These are phyloP conservation scores for Gossypium schwendimanii DNA, from an alignment of 441 rosid genomes.

Conservation along the genomic window DNA sequence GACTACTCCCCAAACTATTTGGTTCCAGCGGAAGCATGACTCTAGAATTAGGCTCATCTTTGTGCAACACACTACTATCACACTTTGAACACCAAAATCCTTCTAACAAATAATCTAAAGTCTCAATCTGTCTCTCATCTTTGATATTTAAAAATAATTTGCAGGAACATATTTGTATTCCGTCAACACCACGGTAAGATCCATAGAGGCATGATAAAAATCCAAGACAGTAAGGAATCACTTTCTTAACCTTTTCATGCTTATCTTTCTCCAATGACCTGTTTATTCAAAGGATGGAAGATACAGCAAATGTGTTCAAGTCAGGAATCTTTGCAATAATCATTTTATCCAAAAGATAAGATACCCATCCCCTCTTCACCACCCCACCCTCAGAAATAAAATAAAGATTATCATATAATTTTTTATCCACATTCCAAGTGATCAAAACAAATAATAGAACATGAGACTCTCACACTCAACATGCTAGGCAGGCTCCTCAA, in stretches of 20 bases:
- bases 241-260: slow-evolving; percentile 54
- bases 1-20: slow-evolving; percentile 30
- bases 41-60: slow-evolving; percentile 29
- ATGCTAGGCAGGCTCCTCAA: background rate
- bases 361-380: background rate
- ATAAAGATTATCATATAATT: background rate
- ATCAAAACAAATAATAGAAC: background rate
- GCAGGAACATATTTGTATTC: slow-evolving; percentile 43
- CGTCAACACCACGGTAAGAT: slow-evolving; percentile 30
- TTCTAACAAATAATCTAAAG: slow-evolving; percentile 46
- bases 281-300: slow-evolving; percentile 23
- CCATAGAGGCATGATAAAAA: slow-evolving; percentile 75
- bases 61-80: slow-evolving; percentile 38
- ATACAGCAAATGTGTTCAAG: slow-evolving; percentile 14
- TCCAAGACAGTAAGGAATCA: slow-evolving; percentile 72
- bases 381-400: background rate
- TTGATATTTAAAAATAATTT: slow-evolving; percentile 46
- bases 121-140: slow-evolving; percentile 32
- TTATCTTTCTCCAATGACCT: slow-evolving; percentile 62
- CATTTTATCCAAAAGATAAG: slow-evolving; percentile 11
- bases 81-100: slow-evolving; percentile 91
- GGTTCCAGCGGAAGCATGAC: slow-evolving; percentile 28
- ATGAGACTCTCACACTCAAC: slow-evolving; percentile 2
- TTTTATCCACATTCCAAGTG: background rate
- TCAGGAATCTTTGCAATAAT: slow-evolving; percentile 12